Evolutionary conservation across 495 filamentous ascomycete genomes (phyloP), one percentile per base, ranked within the genome.

Genomic region (Chaetomidium leptoderma): DNA sequence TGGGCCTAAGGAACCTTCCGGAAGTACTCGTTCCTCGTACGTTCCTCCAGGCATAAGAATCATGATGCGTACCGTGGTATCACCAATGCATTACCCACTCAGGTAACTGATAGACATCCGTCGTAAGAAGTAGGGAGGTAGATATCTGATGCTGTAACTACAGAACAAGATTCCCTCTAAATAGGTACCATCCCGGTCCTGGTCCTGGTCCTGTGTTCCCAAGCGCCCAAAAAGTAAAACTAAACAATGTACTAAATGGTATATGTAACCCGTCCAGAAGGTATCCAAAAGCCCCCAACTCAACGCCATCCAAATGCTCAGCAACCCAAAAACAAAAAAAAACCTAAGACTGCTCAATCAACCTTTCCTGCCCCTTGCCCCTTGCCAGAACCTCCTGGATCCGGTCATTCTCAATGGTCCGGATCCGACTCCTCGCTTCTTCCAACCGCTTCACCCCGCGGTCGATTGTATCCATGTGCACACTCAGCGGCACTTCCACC

Each of bases 391-490:
- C 78, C 61, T 74, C 75, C 57, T 71, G 66, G 30, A 83, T 69
- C 50, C 76, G 68, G 53, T 87, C 81, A 50, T 80, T 72, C 76
- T 87, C 84, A 19, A 81, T 55, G n/a, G 73, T 78, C 50, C 79
- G 74, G 9, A 80, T 78, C 53, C 78, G 76, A 29, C 72, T 72
- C 51, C 86, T 74, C 53, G 79, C 80, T 40, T 65, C 58, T 59
- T 87, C 83, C 40, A 91, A 64, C 60, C 86, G 76, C 63, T 90
- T 82, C 4, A 89, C 78, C 0, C 85, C 86, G 17, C 77, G 70
- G 51, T 85, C 76, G 43, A 91, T 87, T 59, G 79, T 84, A 60
- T 88, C 83, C 46, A 90, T 80, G 66, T 90, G 85, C 57, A 87
- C 80, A 36, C 74, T 77, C 7, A 91, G 66, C 51, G 87, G 85